These are phyloP conservation scores for Candida parachauliodes DNA, from an alignment of 805 yeast genomes.

Conservation along the genomic window DNA sequence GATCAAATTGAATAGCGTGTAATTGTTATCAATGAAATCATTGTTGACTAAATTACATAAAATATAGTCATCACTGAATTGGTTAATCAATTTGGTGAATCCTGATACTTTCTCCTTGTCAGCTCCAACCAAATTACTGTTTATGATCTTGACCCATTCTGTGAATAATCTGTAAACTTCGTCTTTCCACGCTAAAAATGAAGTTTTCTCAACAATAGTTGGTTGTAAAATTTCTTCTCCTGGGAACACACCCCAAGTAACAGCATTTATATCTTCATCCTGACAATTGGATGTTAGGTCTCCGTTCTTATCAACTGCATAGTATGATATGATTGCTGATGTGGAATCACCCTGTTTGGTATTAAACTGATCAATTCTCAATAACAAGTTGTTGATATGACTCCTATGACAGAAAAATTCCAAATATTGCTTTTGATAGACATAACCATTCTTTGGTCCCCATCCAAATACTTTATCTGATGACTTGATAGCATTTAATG, in stretches of 20 bases:
- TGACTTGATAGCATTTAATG: conserved; percentile 75
- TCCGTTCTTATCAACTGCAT: conserved; percentile 61
- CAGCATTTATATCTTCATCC: conserved; percentile 83
- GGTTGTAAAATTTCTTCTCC: conserved; percentile 94
- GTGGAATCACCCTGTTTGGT: conserved; percentile 33
- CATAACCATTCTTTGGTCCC: conserved; percentile 94
- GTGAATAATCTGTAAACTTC: conserved; percentile 80
- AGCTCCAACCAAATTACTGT: conserved; percentile 30
- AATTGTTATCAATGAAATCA: conserved; percentile 57
- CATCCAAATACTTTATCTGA: conserved; percentile 76
- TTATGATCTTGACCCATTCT: conserved; percentile 69
- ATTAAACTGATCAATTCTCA: conserved; percentile 46
- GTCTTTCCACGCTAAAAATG: conserved; percentile 96
- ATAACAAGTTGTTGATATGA: conserved; percentile 36
- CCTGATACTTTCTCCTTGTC: conserved; percentile 25
- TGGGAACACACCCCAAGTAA: conserved; percentile 98
- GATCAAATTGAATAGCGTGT: conserved; percentile 55
- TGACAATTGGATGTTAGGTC: conserved; percentile 66
- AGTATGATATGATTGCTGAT: conserved; percentile 59
- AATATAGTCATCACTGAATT: conserved; percentile 56
- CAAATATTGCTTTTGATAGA: conserved; percentile 89
- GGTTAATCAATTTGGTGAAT: conserved; percentile 41
- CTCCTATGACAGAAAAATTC: conserved; percentile 75
- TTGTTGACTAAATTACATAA: conserved; percentile 90
- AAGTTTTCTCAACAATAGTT: conserved; percentile 87